Conservation (phyloP, 2,329 filamentous ascomycete species). For the Ascochyta viciae-villosae region DNA sequence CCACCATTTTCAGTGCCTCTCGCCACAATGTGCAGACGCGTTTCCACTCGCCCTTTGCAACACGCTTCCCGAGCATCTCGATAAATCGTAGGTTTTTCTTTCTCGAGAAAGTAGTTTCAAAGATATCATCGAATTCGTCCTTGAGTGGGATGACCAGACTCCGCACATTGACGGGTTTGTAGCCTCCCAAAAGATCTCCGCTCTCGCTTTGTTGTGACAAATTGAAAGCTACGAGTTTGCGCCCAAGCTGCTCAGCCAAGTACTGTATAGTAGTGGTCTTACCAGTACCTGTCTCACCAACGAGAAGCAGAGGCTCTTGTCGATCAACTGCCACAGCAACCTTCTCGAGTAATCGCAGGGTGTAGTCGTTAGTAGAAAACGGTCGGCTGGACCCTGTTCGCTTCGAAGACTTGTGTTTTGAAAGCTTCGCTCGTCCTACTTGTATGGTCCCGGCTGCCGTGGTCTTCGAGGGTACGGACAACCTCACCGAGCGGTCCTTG, state of each 20-base stretch:
- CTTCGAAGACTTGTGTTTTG: slow-evolving; percentile 53
- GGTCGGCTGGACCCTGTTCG: slow-evolving; percentile 54
- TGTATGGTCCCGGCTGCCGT: slow-evolving; percentile 37
- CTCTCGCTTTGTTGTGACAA: slow-evolving; percentile 97
- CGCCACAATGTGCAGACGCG: slow-evolving; percentile 85
- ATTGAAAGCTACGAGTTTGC: slow-evolving; percentile 91
- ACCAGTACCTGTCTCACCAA: slow-evolving; percentile 98
- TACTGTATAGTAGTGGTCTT: slow-evolving; percentile 98
- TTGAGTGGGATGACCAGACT: slow-evolving; percentile 88
- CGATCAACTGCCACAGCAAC: slow-evolving; percentile 82
- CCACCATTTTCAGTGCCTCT: slow-evolving; percentile 87
- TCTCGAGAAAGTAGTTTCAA: slow-evolving; percentile 83
- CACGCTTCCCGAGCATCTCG: slow-evolving; percentile 77
- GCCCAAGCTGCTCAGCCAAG: slow-evolving; percentile 80
- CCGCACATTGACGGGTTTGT: slow-evolving; percentile 92
- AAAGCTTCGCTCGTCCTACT: slow-evolving; percentile 54
- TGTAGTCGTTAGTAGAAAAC: slow-evolving; percentile 89
- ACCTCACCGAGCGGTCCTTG: slow-evolving; percentile 72
- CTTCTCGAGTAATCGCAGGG: slow-evolving; percentile 84
- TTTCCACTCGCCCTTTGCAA: slow-evolving; percentile 86
- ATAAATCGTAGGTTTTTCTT: slow-evolving; percentile 85
- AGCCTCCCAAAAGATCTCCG: slow-evolving; percentile 92
- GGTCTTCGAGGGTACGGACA: slow-evolving; percentile 49
- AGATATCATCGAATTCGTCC: slow-evolving; percentile 91
- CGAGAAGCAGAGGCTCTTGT: slow-evolving; percentile 87